Percentiles rank a stretch among this genome's conserved stretches.
Conservation (phyloP, 2,329 filamentous ascomycete genomes). For the Annulohypoxylon truncatum region DNA sequence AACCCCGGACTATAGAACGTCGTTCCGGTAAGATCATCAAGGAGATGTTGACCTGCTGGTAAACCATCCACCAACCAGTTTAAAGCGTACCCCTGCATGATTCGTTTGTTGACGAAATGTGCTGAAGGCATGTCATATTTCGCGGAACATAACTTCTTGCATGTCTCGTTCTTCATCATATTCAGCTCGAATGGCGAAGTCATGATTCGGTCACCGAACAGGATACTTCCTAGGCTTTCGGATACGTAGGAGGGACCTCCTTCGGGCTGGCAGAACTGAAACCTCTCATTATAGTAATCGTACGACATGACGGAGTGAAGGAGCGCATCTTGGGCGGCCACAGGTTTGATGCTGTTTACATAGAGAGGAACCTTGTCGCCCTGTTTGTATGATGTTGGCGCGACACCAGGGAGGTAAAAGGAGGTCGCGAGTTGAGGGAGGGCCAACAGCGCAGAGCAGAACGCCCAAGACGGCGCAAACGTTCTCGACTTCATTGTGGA, state of each 20-base stretch:
- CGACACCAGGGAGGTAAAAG: constrained; percentile 97
- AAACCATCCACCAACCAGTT: constrained; percentile 97
- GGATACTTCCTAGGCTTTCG: constrained; percentile 92
- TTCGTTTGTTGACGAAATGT: constrained; percentile 84
- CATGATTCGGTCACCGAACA: constrained; percentile 97
- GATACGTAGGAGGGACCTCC: constrained; percentile 81
- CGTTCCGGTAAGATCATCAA: constrained; percentile 79
- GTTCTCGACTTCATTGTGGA: constrained; percentile 59
- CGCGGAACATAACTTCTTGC: constrained; percentile 80
- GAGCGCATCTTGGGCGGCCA: constrained; percentile 81
- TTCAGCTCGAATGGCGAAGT: constrained; percentile 92
- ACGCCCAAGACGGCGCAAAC: constrained; percentile 59
- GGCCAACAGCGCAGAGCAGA: constrained; percentile 63
- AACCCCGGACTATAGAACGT: constrained; percentile 95
- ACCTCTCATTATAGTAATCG: constrained; percentile 91
- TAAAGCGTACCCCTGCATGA: constrained; percentile 87
- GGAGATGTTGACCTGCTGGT: constrained; percentile 85
- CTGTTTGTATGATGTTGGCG: constrained; percentile 88
- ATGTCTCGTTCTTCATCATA: constrained; percentile 89
- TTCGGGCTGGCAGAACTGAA: constrained; percentile 88
- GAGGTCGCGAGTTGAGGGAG: constrained; percentile 70
- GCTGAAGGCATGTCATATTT: constrained; percentile 73
- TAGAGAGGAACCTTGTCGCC: constrained; percentile 85
- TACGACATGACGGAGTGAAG: constrained; percentile 94
- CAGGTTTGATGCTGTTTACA: constrained; percentile 92